A percentile compares a stretch with the other conserved stretches of the same genome.
Evolutionary conservation across 139 green algal genomes (phyloP).

Genomic region (Helicosporidium sp.): DNA sequence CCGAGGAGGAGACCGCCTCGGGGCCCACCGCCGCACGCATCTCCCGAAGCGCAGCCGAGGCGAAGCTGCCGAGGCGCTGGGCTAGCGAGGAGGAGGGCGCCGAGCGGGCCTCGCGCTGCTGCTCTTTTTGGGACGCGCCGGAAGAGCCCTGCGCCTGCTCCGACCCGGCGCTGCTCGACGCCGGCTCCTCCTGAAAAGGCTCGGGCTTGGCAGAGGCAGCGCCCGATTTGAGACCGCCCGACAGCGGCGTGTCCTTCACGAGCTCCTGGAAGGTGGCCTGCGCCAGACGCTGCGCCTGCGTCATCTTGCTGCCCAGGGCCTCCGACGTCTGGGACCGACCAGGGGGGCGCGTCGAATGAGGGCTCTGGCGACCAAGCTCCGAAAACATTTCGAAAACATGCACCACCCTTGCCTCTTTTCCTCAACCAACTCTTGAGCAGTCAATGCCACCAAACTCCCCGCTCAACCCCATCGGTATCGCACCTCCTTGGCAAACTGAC

Average conservation of each 20-base stretch:
- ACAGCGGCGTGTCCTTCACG: too few relatives aligned
- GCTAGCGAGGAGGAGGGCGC: not conserved
- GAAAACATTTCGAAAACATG: too few relatives aligned
- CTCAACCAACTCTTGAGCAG: too few relatives aligned
- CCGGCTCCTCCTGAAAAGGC: not conserved
- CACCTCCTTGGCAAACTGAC: too few relatives aligned
- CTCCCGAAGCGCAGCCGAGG: not conserved
- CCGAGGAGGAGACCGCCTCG: conserved; percentile 8
- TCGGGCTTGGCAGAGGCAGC: not conserved
- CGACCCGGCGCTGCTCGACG: not conserved
- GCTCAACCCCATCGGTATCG: not conserved
- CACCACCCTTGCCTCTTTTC: too few relatives aligned
- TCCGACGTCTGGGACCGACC: too few relatives aligned
- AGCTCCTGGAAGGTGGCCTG: conserved; percentile 8
- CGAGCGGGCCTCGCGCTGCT: conserved; percentile 1
- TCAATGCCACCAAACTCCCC: too few relatives aligned
- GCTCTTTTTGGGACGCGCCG: not conserved
- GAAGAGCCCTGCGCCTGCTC: not conserved
- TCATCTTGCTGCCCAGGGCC: conserved; percentile 2
- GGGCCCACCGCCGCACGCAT: conserved; percentile 10
- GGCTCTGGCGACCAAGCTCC: too few relatives aligned
- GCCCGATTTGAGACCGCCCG: too few relatives aligned
- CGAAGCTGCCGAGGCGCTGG: not conserved
- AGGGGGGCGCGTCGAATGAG: too few relatives aligned
- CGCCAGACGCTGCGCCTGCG: conserved; percentile 9